Base-by-base conservation (phyloP, 768 basidiomycete genomes). In the Fibroporia radiculosa region DNA sequence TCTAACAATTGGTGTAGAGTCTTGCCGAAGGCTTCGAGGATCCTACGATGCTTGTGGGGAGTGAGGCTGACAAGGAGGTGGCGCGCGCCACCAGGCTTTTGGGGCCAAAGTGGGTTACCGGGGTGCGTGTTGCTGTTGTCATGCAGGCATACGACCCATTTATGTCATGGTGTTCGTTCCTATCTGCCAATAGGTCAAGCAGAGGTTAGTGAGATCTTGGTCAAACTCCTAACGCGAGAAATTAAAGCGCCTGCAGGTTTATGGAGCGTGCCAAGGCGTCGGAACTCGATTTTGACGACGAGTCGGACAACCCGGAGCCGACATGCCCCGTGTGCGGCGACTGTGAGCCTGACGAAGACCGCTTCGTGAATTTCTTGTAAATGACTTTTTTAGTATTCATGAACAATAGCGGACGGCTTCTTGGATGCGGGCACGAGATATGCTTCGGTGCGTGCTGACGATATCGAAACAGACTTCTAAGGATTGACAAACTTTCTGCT, bases 241-340 rank as follows among this genome's bases (percentile, higher is more conserved):
- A 28, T 18, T 34, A 32, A 14, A 36, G 20, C 6, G 32, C 3
- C 5, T 28, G 18, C 43, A 74, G 72, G 45, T 78, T 75, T 51
- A 48, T 81, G 38, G 51, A 64, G 24, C 73, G 77, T 6, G 72
- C 75, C 4, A 67, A 68, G 7, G 68, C 68, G 0, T 59, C 61
- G 3, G 68, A 74, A 39, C 52, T 71, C 3, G 71, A 73, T 27
- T 73, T 73, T 41, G 75, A 75, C 33, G 78, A 75, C 42, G 73
- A 73, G 29, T 56, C 55, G 10, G 73, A 74, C 25, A 70, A 65
- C 10, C 56, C 61, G 2, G 72, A 70, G 16, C 55, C 65, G 1
- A 65, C 62, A 32, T 91, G 88, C 52, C 72, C 81, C 0, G 73
- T 81, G 28, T 91, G 88, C 57, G 65, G 72, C 42, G 86, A 89